Percentiles rank a stretch among this genome's conserved stretches.
Evolutionary conservation across 2,329 filamentous ascomycete genomes (phyloP).

Genomic region (Cordyceps cicadae): DNA sequence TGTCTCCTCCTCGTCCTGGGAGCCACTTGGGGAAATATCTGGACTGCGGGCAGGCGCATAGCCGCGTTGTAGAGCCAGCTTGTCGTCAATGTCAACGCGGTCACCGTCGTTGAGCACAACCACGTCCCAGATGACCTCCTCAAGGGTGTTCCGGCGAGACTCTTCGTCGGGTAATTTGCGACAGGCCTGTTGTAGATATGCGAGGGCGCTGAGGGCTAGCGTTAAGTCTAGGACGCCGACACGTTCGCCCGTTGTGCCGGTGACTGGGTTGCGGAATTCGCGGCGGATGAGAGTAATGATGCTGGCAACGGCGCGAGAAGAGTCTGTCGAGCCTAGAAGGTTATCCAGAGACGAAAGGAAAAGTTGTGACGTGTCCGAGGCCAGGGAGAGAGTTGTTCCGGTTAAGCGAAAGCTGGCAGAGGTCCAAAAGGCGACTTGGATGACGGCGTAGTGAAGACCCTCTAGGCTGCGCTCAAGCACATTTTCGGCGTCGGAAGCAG

Average conservation of each 20-base stretch:
- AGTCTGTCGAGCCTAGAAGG: slow-evolving; percentile 61
- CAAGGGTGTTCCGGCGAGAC: slow-evolving; percentile 35
- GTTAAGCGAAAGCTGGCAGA: slow-evolving; percentile 53
- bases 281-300: slow-evolving; percentile 56
- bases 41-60: neutral
- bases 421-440: slow-evolving; percentile 52
- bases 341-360: slow-evolving; percentile 53
- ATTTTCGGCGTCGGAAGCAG: slow-evolving; percentile 45
- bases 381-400: slow-evolving; percentile 43
- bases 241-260: slow-evolving; percentile 48
- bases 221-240: slow-evolving; percentile 55
- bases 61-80: slow-evolving; percentile 13
- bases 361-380: slow-evolving; percentile 49
- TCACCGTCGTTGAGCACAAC: slow-evolving; percentile 53
- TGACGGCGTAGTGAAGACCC: slow-evolving; percentile 48
- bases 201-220: slow-evolving; percentile 51
- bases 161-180: slow-evolving; percentile 44
- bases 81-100: slow-evolving; percentile 45
- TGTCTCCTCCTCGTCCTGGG: slow-evolving; percentile 32
- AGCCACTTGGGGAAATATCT: neutral
- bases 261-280: slow-evolving; percentile 56
- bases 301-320: slow-evolving; percentile 57
- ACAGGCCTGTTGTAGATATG: slow-evolving; percentile 52
- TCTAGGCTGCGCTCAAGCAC: slow-evolving; percentile 50
- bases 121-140: slow-evolving; percentile 59